Evolutionary conservation across 441 rosid species (phyloP), one percentile per base, ranked within the genome.

Genomic region (Populus hybrid): DNA sequence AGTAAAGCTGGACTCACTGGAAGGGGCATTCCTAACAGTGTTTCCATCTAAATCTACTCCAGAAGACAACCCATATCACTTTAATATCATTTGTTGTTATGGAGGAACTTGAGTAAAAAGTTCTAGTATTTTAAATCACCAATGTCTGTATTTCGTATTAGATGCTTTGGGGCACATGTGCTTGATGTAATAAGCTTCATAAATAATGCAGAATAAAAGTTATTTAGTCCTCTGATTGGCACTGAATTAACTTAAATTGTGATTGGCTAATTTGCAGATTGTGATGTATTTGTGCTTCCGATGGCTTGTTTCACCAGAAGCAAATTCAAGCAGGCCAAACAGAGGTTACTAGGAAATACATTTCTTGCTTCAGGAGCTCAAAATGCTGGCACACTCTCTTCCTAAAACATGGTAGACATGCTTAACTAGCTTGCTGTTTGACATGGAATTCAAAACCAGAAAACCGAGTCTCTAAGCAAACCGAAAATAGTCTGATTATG

Each of bases 11-110:
- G 84, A 54, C 63, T 78, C 30, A 81, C 84, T 36, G 73, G 84
- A 65, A 76, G 59, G 40, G 84, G 84, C 38, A 78, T 81, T 10
- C 84, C 84, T 30, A 81, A 81, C 70, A 81, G 84, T 67, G 63
- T 81, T 70, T 77, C 84, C 4, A 81, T 81, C 70, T 81, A 59
- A 72, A 65, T 61, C 40, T 64, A 32, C 57, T 21, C 21, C 18
- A 5, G 5, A 16, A 26, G 2, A 54, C 61, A 0, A 18, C n/a
- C n/a, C 7, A 6, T 54, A 14, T 16, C n/a, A 16, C 7, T 46
- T 46, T 50, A 50, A 54, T 54, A 16, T 54, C 24, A 16, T 11
- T 30, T 18, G 4, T 16, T 30, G 42, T 34, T 11, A 12, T 66
- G 30, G 14, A 66, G 69, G 34, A 5, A 14, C 36, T 66, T 66